These are phyloP conservation scores for Euphorbia pulcherrima DNA, from an alignment of 345 rosid species.

Conservation along the genomic window DNA sequence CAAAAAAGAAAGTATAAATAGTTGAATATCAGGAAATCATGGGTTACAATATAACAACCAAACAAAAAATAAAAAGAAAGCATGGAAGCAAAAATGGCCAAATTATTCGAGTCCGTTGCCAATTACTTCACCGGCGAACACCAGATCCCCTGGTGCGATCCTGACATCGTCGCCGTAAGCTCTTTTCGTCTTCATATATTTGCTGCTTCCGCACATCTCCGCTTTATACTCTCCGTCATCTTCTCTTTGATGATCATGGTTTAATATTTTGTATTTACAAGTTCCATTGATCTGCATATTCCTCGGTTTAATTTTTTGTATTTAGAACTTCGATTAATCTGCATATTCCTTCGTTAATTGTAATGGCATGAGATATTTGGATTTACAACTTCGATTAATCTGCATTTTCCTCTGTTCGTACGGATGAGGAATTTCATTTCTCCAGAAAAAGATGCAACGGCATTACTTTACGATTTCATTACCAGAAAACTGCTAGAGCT, in stretches of 20 bases:
- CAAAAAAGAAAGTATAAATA: too few relatives aligned
- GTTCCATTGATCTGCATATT: too few relatives aligned
- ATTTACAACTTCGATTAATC: too few relatives aligned
- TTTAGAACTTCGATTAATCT: too few relatives aligned
- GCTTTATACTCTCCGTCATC: too few relatives aligned
- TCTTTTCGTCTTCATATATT: not conserved
- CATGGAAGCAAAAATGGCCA: conserved; percentile 27
- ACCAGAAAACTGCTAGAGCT: not conserved
- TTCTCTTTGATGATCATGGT: not conserved
- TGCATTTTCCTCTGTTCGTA: not conserved
- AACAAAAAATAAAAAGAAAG: not conserved
- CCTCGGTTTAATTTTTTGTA: too few relatives aligned
- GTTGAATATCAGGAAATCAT: too few relatives aligned
- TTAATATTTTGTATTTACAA: too few relatives aligned
- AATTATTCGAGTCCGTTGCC: conserved; percentile 23
- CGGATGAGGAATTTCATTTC: not conserved
- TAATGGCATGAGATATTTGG: too few relatives aligned
- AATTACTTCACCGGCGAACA: conserved; percentile 57
- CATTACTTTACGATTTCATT: not conserved
- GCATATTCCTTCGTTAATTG: too few relatives aligned
- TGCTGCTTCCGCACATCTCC: not conserved
- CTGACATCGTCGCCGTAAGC: conserved; percentile 59
- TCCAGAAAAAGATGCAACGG: not conserved
- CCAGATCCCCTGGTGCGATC: conserved; percentile 71
- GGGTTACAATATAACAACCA: too few relatives aligned